Conservation (phyloP, 2,329 filamentous ascomycete genomes). For the Sclerotinia trifoliorum region DNA sequence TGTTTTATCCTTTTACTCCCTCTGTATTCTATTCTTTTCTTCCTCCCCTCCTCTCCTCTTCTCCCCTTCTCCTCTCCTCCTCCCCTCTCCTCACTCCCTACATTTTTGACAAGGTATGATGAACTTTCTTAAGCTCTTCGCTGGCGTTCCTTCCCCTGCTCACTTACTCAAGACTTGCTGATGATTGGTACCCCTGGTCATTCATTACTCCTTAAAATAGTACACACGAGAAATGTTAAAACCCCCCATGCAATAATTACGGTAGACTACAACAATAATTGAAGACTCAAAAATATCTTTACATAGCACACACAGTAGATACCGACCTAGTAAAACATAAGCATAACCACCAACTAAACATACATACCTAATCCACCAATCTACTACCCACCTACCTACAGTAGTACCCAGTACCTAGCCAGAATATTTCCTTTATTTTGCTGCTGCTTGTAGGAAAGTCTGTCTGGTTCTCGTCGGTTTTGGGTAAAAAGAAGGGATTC, state of each 20-base stretch:
- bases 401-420: neutral
- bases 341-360: neutral
- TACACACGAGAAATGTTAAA: neutral
- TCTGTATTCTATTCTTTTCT: too few relatives aligned
- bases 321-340: neutral
- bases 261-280: neutral
- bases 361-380: too few relatives aligned
- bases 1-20: neutral
- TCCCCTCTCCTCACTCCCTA: too few relatives aligned
- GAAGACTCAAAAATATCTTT: neutral
- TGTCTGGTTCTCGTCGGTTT: neutral
- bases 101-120: too few relatives aligned
- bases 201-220: constrained; percentile 15
- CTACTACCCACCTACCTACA: too few relatives aligned
- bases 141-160: neutral
- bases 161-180: neutral
- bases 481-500: constrained; percentile 9
- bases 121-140: neutral
- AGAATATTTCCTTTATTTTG: neutral
- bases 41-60: neutral
- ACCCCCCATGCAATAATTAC: neutral
- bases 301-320: neutral
- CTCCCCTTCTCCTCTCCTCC: neutral
- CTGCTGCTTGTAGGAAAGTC: neutral
- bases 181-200: neutral